Base-by-base conservation (phyloP, 1,284 basidiomycete species). In the Taiwanofungus camphoratus region DNA sequence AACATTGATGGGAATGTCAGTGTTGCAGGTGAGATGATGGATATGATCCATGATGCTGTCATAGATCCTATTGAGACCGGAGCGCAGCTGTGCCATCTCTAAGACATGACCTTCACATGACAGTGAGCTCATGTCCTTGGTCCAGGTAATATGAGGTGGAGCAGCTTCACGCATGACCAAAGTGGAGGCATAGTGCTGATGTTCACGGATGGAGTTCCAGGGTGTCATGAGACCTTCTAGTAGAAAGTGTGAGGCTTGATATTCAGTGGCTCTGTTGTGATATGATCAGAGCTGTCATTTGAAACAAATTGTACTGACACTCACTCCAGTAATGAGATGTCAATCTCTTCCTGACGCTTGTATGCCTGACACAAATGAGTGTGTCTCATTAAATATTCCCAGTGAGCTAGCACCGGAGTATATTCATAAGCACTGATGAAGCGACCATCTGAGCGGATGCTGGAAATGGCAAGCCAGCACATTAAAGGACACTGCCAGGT, bases 181-280 rank as follows among this genome's bases (percentile, higher is more conserved):
- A 12, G 39, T 18, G 2, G 39, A 40, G n/a, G 39, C 27, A 8
- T 40, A 40, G 4, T 29, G 39, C 27, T 40, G 27, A 19, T 40
- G 39, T 3, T 31, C 29, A 13, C 29, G 39, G 2, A 40, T 4
- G 5, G 39, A 30, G 30, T 40, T 40, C 39, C 39, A 40, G 12
- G 39, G 39, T 19, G 27, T 12, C 4, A 31, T 16, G 12, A 6
- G 8, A 12, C 39, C 39, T 4, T 29, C 27, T 4, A 5, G 4
- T 5, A 40, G 3, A 20, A 30, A 40, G 8, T n/a, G 2, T 16
- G 27, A 19, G 15, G 27, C 29, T 15, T 40, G 39, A 19, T 30
- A 4, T 19, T 5, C 13, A 2, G 24, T 29, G 3, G 39, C 13
- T 20, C 39, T 40, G 22, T 11, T 8, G 9, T 8, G 9, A 9